Evolutionary conservation across 257 asterid genomes (phyloP).

Genomic region (Fraxinus excelsior): DNA sequence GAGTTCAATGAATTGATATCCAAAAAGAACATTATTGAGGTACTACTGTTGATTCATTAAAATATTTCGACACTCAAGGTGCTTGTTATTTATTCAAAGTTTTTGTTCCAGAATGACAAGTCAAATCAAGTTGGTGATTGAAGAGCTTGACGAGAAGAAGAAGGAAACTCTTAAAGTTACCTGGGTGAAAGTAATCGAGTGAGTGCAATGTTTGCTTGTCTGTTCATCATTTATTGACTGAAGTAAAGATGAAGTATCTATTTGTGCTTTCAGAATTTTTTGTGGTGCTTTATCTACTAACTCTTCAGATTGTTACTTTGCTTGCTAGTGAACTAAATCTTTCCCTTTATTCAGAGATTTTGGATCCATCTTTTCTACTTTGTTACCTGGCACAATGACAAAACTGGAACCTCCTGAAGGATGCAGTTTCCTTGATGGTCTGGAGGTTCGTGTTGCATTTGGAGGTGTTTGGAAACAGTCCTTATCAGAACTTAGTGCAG

Average conservation of each 20-base stretch:
- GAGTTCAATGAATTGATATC: constrained; percentile 89
- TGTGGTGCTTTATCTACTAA: constrained; percentile 9
- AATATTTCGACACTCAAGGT: constrained; percentile 15
- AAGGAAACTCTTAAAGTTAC: constrained; percentile 92
- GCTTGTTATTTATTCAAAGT: constrained; percentile 28
- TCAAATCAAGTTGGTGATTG: constrained; percentile 90
- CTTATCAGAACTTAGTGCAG: constrained; percentile 63
- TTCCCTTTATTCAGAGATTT: constrained; percentile 73
- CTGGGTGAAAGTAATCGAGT: constrained; percentile 96
- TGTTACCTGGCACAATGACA: constrained; percentile 95
- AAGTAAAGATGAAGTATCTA: background rate
- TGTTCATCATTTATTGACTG: too few relatives aligned
- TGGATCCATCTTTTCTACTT: constrained; percentile 95
- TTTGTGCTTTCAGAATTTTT: background rate
- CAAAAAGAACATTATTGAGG: constrained; percentile 95
- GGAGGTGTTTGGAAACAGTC: constrained; percentile 98
- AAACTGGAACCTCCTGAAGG: constrained; percentile 97
- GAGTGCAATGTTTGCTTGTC: constrained; percentile 22
- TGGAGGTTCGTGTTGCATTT: constrained; percentile 97
- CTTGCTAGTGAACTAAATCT: constrained; percentile 6
- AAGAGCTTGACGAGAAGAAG: constrained; percentile 99
- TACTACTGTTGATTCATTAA: constrained; percentile 32
- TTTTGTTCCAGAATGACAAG: constrained; percentile 76
- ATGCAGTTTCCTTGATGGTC: constrained; percentile 85
- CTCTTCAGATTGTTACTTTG: constrained; percentile 9